Evolutionary conservation across 257 asterid genomes (phyloP).

Genomic region (Solanum chilense): DNA sequence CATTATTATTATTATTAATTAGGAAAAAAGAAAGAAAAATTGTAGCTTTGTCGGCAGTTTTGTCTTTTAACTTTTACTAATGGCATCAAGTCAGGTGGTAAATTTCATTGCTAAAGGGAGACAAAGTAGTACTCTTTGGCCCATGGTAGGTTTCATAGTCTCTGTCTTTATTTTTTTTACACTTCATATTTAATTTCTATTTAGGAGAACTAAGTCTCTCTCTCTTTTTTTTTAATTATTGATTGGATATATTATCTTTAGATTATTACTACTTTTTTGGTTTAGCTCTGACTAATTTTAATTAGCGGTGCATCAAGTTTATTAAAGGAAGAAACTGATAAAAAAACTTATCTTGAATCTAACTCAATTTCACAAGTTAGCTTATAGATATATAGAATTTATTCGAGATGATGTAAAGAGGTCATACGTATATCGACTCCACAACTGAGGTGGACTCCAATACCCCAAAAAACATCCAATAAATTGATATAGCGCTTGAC

Average conservation of each 20-base stretch:
- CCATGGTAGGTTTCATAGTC: constrained; percentile 2
- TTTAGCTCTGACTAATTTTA: not conserved
- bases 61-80: constrained; percentile 9
- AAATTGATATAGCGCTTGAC: not conserved
- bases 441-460: not conserved
- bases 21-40: not conserved
- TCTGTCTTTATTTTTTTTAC: not conserved
- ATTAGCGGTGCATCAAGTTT: not conserved
- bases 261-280: not conserved
- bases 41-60: constrained; percentile 23
- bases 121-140: constrained; percentile 7
- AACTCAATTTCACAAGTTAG: too few species aligned
- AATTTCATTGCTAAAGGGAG: constrained; percentile 8
- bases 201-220: not conserved
- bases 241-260: not conserved
- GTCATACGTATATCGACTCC: not conserved
- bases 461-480: not conserved
- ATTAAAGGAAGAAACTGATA: not conserved
- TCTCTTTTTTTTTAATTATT: not conserved
- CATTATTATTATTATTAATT: not conserved
- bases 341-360: too few species aligned
- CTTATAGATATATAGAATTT: too few species aligned
- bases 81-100: constrained; percentile 52
- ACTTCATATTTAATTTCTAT: not conserved
- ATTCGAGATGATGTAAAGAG: too few species aligned